These are phyloP conservation scores for Brassica juncea DNA, from an alignment of 345 rosid species.

Conservation along the genomic window DNA sequence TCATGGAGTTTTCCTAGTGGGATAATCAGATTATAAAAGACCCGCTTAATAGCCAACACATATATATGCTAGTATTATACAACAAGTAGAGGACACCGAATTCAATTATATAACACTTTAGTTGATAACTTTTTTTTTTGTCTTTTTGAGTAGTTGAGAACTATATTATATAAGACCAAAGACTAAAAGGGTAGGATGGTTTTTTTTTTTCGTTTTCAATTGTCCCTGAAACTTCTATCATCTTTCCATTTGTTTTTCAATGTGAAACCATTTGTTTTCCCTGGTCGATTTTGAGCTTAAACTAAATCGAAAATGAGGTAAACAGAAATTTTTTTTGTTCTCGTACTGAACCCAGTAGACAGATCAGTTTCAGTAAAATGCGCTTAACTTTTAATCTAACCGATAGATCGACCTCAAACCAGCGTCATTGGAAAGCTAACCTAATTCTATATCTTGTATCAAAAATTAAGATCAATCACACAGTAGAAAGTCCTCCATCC, in stretches of 20 bases:
- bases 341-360: not conserved
- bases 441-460: no score
- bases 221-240: not conserved
- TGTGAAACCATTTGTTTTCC: no score
- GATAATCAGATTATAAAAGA: not conserved
- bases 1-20: not conserved
- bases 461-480: not conserved
- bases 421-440: no score
- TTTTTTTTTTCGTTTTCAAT: not conserved
- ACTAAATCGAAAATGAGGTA: no score
- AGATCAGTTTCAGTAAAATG: not conserved
- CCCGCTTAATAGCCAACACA: not conserved
- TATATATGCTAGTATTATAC: not conserved
- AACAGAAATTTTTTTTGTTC: no score
- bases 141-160: not conserved
- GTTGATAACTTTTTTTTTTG: not conserved
- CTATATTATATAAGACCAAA: not conserved
- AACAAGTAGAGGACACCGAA: not conserved
- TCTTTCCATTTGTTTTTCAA: not conserved
- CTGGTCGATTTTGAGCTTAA: no score
- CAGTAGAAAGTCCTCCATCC: not conserved
- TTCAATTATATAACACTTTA: not conserved
- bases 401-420: not conserved
- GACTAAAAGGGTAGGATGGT: not conserved
- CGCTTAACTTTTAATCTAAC: not conserved